These are phyloP conservation scores for Solanum habrochaites DNA, from an alignment of 257 asterid genomes.

Conservation along the genomic window DNA sequence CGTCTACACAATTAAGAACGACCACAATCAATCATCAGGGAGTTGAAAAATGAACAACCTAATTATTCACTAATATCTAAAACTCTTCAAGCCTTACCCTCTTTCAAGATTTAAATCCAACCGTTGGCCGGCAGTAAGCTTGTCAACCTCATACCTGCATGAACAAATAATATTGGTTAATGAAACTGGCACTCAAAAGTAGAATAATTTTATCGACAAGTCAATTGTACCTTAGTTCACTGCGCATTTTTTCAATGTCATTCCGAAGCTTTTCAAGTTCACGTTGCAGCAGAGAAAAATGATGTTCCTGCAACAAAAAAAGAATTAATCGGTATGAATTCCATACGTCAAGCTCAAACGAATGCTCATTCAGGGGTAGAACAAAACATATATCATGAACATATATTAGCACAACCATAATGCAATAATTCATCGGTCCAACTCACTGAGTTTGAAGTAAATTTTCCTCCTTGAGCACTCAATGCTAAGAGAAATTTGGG, in stretches of 20 bases:
- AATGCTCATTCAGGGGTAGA: neutral
- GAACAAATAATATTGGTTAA: neutral
- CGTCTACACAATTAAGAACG: conserved; percentile 17
- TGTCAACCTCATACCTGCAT: conserved; percentile 51
- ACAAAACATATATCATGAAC: neutral
- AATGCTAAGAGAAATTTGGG: neutral
- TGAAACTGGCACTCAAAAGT: neutral
- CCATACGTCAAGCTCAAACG: neutral
- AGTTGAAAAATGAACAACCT: neutral
- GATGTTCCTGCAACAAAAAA: conserved; percentile 36
- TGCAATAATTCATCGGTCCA: neutral
- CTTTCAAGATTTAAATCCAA: conserved; percentile 61
- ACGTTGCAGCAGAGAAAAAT: conserved; percentile 52
- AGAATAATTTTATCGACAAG: neutral
- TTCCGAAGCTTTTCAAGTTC: conserved; percentile 50
- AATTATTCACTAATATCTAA: neutral
- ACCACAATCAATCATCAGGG: neutral
- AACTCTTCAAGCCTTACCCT: conserved; percentile 21
- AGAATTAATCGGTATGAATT: neutral
- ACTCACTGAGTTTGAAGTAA: neutral
- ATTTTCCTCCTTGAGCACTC: neutral
- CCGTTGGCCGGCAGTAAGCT: conserved; percentile 54
- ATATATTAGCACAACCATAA: neutral
- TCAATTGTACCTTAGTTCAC: conserved; percentile 39
- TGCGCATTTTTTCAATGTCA: conserved; percentile 60